These are phyloP conservation scores for Sclerotinia minor DNA, from an alignment of 2,329 filamentous ascomycete genomes.

Conservation along the genomic window DNA sequence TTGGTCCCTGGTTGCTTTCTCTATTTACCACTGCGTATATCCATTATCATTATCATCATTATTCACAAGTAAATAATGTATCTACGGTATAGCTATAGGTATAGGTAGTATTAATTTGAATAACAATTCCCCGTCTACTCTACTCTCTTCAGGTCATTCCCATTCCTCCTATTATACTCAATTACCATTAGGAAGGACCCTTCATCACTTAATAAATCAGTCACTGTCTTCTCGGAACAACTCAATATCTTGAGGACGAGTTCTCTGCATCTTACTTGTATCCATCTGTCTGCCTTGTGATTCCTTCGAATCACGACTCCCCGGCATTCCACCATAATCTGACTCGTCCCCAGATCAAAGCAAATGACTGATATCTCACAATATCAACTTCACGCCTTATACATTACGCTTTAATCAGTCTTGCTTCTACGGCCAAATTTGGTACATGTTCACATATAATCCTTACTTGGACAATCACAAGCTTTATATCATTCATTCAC, in stretches of 20 bases:
- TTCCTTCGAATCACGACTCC: conserved; percentile 13
- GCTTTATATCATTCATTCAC: conserved; percentile 13
- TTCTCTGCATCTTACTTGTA: neutral
- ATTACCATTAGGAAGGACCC: neutral
- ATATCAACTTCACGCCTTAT: neutral
- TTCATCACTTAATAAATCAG: neutral
- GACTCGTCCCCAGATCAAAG: conserved; percentile 16
- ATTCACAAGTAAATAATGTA: neutral
- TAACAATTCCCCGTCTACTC: neutral
- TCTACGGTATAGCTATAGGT: neutral
- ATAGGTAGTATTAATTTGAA: neutral
- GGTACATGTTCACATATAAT: neutral
- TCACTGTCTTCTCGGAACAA: neutral
- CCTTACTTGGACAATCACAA: neutral
- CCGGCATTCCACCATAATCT: conserved; percentile 6
- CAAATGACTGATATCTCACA: conserved; percentile 25
- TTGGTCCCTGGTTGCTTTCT: neutral
- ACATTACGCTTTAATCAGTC: conserved; percentile 1
- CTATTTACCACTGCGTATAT: too few species aligned
- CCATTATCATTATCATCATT: too few species aligned
- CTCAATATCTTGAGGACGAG: conserved; percentile 1
- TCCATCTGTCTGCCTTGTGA: conserved; percentile 5
- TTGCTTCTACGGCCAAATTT: neutral
- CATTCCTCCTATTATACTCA: neutral
- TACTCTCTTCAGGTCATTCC: neutral